These are phyloP conservation scores for Leccinum variabile DNA, from an alignment of 1,284 basidiomycete species.

Conservation along the genomic window DNA sequence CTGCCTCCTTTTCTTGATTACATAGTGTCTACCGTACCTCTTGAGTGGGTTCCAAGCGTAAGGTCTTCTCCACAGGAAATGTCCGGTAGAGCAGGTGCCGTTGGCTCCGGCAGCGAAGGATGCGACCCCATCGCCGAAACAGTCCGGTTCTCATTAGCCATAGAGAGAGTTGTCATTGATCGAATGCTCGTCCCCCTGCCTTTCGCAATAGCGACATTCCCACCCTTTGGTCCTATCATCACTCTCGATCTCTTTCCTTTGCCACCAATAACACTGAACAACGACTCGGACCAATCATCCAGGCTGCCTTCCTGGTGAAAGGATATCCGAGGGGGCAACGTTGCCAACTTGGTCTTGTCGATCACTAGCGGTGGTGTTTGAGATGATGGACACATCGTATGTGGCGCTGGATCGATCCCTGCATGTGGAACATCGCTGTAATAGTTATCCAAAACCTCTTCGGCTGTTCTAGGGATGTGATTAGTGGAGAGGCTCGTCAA, in stretches of 20 bases:
- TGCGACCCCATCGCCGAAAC: constrained; percentile 3
- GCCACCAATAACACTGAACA: constrained; percentile 29
- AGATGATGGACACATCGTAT: constrained; percentile 5
- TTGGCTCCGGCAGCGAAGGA: constrained; percentile 4
- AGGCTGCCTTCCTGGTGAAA: constrained; percentile 45
- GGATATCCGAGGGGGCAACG: constrained; percentile 54
- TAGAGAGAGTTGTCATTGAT: constrained; percentile 7
- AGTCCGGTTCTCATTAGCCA: not conserved
- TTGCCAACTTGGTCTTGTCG: constrained; percentile 30
- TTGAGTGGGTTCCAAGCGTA: constrained; percentile 15
- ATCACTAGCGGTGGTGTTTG: constrained; percentile 31
- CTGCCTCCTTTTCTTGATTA: constrained; percentile 9
- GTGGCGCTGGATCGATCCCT: constrained; percentile 12
- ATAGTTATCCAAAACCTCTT: constrained; percentile 31
- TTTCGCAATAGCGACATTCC: constrained; percentile 4
- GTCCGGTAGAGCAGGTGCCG: constrained; percentile 16
- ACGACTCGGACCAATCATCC: constrained; percentile 33
- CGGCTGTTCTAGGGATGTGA: constrained; percentile 25
- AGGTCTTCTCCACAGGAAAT: constrained; percentile 23
- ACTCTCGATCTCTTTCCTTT: constrained; percentile 24
- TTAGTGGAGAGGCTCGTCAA: not conserved
- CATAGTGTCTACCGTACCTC: constrained; percentile 6
- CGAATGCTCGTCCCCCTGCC: constrained; percentile 21
- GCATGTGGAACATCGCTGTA: constrained; percentile 14
- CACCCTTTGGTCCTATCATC: not conserved